Conservation (phyloP, 768 basidiomycete species). For the Leccinellum luteum region DNA sequence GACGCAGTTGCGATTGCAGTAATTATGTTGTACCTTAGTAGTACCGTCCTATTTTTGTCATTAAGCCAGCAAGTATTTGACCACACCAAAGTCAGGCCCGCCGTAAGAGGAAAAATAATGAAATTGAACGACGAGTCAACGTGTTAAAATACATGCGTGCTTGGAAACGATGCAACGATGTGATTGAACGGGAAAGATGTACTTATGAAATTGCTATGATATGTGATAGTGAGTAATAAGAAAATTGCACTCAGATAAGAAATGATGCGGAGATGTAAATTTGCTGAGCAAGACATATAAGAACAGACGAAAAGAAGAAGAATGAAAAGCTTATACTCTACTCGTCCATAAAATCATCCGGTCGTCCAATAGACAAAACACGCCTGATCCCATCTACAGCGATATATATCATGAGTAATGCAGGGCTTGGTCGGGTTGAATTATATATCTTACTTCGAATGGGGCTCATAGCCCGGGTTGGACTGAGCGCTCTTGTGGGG, state of each 20-base stretch:
- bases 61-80: neutral
- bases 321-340: neutral
- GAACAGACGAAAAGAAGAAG: neutral
- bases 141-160: neutral
- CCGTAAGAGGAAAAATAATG: neutral
- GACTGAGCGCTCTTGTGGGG: conserved; percentile 29
- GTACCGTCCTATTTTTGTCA: conserved; percentile 5
- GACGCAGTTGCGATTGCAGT: neutral
- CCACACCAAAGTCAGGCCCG: no score
- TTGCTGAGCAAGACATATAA: neutral
- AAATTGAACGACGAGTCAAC: neutral
- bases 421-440: neutral
- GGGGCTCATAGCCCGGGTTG: conserved; percentile 31
- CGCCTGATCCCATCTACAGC: conserved; percentile 28
- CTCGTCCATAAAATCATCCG: conserved; percentile 13
- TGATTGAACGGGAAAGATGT: neutral
- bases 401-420: conserved; percentile 5
- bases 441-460: conserved; percentile 13
- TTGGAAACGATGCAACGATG: neutral
- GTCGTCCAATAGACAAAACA: conserved; percentile 21
- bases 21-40: conserved; percentile 25
- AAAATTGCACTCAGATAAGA: neutral
- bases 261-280: neutral
- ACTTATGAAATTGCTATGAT: neutral
- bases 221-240: neutral